Conservation (phyloP, 2,329 filamentous ascomycete genomes). For the Xylaria polymorpha region DNA sequence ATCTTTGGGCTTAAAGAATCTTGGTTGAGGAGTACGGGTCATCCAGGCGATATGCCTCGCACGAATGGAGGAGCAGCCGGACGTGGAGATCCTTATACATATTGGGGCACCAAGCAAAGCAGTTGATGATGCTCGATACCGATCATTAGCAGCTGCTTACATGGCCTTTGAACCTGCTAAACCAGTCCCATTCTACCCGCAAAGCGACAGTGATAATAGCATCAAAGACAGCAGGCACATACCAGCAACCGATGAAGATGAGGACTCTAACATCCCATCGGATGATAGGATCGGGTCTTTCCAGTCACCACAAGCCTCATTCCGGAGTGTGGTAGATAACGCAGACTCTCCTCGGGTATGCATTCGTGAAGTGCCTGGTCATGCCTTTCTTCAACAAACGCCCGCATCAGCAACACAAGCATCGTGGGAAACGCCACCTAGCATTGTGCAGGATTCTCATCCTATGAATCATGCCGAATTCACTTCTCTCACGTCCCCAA, state of each 20-base stretch:
- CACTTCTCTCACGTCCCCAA: conserved; percentile 59
- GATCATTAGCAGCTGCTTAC: conserved; percentile 63
- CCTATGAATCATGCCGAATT: conserved; percentile 52
- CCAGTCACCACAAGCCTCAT: conserved; percentile 56
- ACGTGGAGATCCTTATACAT: conserved; percentile 67
- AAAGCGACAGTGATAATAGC: background rate
- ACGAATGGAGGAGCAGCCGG: conserved; percentile 47
- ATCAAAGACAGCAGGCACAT: conserved; percentile 1
- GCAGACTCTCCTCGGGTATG: conserved; percentile 50
- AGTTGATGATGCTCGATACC: conserved; percentile 61
- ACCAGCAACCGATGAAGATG: conserved; percentile 23
- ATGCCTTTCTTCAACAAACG: conserved; percentile 18
- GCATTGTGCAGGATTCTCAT: conserved; percentile 67
- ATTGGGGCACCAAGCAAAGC: conserved; percentile 62
- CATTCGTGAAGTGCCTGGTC: conserved; percentile 7
- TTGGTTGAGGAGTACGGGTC: conserved; percentile 1
- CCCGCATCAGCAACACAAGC: conserved; percentile 43
- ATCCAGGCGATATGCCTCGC: conserved; percentile 31
- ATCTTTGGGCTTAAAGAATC: too few species aligned
- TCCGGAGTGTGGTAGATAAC: conserved; percentile 60
- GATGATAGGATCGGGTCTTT: conserved; percentile 36
- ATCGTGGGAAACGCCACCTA: conserved; percentile 60
- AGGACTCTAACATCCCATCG: conserved; percentile 19
- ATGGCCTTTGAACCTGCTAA: conserved; percentile 55
- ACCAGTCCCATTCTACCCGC: conserved; percentile 9